These are phyloP conservation scores for Furcasterigmium sp. DNA, from an alignment of 2,329 filamentous ascomycete genomes.

Conservation along the genomic window DNA sequence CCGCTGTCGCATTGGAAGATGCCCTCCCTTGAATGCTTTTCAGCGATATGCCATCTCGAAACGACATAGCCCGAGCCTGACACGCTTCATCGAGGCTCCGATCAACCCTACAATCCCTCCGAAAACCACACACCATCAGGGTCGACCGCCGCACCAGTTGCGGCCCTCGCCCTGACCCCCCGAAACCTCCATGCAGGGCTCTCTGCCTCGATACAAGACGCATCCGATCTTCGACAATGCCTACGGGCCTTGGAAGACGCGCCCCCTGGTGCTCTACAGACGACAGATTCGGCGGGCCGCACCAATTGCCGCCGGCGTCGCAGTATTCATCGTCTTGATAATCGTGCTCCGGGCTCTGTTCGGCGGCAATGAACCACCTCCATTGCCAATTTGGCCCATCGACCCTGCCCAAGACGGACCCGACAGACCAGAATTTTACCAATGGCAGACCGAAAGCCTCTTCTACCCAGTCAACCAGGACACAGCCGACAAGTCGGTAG, in stretches of 20 bases:
- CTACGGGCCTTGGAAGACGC: neutral
- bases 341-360: neutral
- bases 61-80: too few species aligned
- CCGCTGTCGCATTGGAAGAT: too few species aligned
- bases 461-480: conserved; percentile 18
- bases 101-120: neutral
- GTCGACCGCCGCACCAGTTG: neutral
- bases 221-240: conserved; percentile 3
- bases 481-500: conserved; percentile 8
- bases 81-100: too few species aligned
- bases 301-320: neutral
- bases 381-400: neutral
- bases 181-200: conserved; percentile 1
- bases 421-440: conserved; percentile 10
- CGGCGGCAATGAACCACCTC: neutral
- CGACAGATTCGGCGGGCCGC: conserved; percentile 2
- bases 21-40: too few species aligned
- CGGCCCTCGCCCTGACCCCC: neutral
- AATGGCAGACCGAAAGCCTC: conserved; percentile 17
- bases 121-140: neutral
- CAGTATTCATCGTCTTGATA: neutral
- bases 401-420: conserved; percentile 6
- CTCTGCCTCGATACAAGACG: neutral
- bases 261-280: neutral
- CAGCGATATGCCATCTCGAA: too few species aligned